Evolutionary conservation across 331 rosid genomes (phyloP), one percentile per base, ranked within the genome.

Genomic region (Quercus tomentella): DNA sequence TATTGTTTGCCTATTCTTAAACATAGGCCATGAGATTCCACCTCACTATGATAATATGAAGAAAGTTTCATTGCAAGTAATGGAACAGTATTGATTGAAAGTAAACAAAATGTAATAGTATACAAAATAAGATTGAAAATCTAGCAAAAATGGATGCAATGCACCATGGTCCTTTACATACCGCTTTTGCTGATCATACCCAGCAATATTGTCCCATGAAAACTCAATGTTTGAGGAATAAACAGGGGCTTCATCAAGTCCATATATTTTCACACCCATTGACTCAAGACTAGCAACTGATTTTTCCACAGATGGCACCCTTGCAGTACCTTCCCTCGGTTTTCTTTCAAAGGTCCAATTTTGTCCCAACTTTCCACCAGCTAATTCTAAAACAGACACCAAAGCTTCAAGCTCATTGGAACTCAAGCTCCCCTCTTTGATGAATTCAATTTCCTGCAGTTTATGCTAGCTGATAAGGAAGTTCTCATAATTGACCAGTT

Each of bases 121-220:
- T 7, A 67, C 16, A 14, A 67, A 67, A 35, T 22, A 20, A 11
- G 16, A 75, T 12, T 8, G 52, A 41, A 55, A 49, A 18, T 23
- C 30, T 6, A 49, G 37, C 21, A 56, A 25, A 63, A 61, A 72
- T 22, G 77, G 18, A 70, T 52, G 71, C 30, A 77, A 28, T 9
- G 78, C 67, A 74, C 69, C 54, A 25, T 51, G 35, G 23, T 56
- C 23, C 73, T 69, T 57, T 55, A 81, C 91, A 72, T 81, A 94
- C 98, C 97, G 77, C 57, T 94, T 94, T 73, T 94, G 98, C 73
- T 84, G 85, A 77, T 89, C 93, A 84, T 94, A 94, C 57, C 98
- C 98, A n/a, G 97, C 98, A 77, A 92, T 90, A 88, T 84, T 87
- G 77, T 89, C 97, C 98, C 98, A 94, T 41, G 91, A 87, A 76